Base-by-base conservation (phyloP, 305 asterid genomes). In the Fraxinus velutina region DNA sequence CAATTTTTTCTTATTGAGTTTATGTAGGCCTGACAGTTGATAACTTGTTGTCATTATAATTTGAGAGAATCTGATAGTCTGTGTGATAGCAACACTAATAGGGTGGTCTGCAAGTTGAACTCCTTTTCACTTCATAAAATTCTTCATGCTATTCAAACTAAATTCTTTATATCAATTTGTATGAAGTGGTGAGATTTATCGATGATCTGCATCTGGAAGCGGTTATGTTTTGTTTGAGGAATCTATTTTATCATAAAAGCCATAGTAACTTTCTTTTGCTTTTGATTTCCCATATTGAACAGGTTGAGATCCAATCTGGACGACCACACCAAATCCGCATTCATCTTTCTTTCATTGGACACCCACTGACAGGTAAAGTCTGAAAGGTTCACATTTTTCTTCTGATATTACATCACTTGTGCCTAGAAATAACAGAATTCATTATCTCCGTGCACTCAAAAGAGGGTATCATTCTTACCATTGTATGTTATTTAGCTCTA, bases 291-390 rank as follows among this genome's bases (percentile, higher is more conserved):
- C 79, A 50, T 79, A 57, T 81, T 68, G 52, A 77, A 75, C 83
- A 94, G 98, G 97, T 93, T 79, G 94, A 94, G 85, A 96, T 96
- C 86, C 93, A 94, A 84, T 92, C 99, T 55, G 99, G 99, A 81
- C 94, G 99, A 89, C 98, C 99, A 21, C 99, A 94, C 87, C 99
- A 94, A 84, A 96, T 96, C 75, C 96, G 98, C 76, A 94, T 96
- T 85, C 99, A 96, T 87, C 97, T 96, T 76, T 90, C 98, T 80
- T 96, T 86, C 87, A 89, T 89, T 62, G 97, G 97, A 74, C 94
- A 91, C 86, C 98, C 99, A 78, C 90, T 93, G 68, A 75, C 89
- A 81, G 95, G 97, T 92, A 83, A 78, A 83, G 64, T 76, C 77
- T 39, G 50, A 80, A 77, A 68, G 79, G 79, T 79, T 83, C 33